Evolutionary conservation across 176 grass and related monocot genomes (phyloP).

Genomic region (Cenchrus purpureus): DNA sequence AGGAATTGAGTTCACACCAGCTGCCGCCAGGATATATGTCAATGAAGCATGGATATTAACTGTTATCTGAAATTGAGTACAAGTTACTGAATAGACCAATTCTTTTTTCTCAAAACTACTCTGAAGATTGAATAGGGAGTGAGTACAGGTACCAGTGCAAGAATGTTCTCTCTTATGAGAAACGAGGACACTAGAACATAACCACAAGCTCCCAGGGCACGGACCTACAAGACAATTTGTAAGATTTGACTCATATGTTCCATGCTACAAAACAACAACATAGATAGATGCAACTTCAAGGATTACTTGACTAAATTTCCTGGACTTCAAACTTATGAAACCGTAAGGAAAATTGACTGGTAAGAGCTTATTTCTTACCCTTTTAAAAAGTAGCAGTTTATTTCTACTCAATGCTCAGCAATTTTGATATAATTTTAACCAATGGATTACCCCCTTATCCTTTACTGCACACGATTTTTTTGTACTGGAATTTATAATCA

Average conservation of each 20-base stretch:
- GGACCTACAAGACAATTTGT: conserved; percentile 52
- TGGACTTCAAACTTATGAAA: background rate
- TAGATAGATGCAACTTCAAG: background rate
- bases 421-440: conserved; percentile 8
- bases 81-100: conserved; percentile 23
- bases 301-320: conserved; percentile 9
- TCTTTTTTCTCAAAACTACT: background rate
- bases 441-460: background rate
- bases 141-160: conserved; percentile 71
- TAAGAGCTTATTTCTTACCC: background rate
- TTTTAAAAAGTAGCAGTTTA: background rate
- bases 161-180: conserved; percentile 94
- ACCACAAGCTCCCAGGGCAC: conserved; percentile 77
- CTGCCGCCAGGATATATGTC: conserved; percentile 66
- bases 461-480: conserved; percentile 9
- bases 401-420: background rate
- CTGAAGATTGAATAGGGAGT: conserved; percentile 20
- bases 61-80: conserved; percentile 73
- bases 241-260: conserved; percentile 28
- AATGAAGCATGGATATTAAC: conserved; percentile 91
- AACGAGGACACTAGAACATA: conserved; percentile 92
- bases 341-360: background rate
- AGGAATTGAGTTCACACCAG: conserved; percentile 76
- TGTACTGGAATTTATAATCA: background rate
- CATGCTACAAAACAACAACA: conserved; percentile 19